Evolutionary conservation across 2,329 filamentous ascomycete species (phyloP).

Genomic region (Nothophoma quercina): DNA sequence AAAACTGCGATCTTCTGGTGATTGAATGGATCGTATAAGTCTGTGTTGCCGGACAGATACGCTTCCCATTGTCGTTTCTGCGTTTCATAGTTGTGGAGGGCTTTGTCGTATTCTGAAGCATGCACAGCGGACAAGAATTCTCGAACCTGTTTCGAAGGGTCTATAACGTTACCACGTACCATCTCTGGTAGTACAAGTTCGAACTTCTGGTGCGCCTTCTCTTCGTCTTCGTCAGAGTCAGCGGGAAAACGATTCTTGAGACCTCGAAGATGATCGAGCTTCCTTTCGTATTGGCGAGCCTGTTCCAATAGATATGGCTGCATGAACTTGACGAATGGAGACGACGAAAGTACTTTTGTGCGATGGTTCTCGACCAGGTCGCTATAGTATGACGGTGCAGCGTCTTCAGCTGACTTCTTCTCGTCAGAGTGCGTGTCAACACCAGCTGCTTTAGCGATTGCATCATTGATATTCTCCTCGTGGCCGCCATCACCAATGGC

Average conservation of each 20-base stretch:
- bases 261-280: conserved; percentile 80
- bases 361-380: conserved; percentile 94
- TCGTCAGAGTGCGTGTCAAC: conserved; percentile 50
- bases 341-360: conserved; percentile 91
- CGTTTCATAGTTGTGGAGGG: conserved; percentile 89
- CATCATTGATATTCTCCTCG: conserved; percentile 7
- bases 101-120: conserved; percentile 96
- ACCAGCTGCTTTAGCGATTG: conserved; percentile 10
- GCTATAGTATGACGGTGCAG: conserved; percentile 91
- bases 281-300: conserved; percentile 87
- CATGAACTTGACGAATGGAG: conserved; percentile 94
- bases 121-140: conserved; percentile 95
- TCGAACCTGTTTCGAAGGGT: conserved; percentile 84
- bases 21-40: conserved; percentile 91
- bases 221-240: conserved; percentile 44
- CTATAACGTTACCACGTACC: conserved; percentile 83
- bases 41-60: conserved; percentile 85
- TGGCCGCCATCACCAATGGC: conserved; percentile 18
- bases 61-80: conserved; percentile 97
- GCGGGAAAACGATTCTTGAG: conserved; percentile 75
- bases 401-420: conserved; percentile 69
- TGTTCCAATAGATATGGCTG: conserved; percentile 93
- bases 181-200: conserved; percentile 94
- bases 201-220: conserved; percentile 70
- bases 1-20: conserved; percentile 97